Evolutionary conservation across 2,329 filamentous ascomycete species (phyloP).

Genomic region (Chaetomiaceae sp.): DNA sequence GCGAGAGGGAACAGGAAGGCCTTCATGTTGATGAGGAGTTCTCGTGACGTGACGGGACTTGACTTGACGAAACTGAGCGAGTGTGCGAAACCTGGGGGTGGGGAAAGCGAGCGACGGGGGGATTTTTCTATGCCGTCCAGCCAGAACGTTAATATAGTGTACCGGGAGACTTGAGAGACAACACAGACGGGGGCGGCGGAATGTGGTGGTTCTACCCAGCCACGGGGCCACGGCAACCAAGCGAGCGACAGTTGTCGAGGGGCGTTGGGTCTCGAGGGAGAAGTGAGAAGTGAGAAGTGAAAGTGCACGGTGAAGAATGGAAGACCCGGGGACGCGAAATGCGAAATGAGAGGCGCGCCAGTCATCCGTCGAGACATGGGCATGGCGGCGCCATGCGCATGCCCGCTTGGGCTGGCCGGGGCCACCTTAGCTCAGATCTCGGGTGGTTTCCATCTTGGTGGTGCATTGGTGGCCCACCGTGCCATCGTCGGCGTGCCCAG

Average conservation of each 20-base stretch:
- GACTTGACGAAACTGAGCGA: neutral
- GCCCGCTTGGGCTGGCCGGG: too few relatives aligned
- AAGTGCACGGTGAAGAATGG: neutral
- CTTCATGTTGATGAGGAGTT: conserved; percentile 41
- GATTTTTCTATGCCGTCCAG: neutral
- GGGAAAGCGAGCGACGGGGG: conserved; percentile 4
- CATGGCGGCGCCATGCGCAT: too few relatives aligned
- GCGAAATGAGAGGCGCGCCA: too few relatives aligned
- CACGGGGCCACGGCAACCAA: conserved; percentile 9
- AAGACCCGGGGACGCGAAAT: too few relatives aligned
- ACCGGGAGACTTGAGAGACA: neutral
- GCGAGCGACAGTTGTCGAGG: too few relatives aligned
- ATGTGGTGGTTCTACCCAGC: conserved; percentile 13
- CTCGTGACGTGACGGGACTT: neutral
- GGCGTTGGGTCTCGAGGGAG: neutral
- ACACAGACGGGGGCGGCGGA: neutral
- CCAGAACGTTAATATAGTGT: conserved; percentile 4
- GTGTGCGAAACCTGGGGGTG: neutral
- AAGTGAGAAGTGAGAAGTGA: conserved; percentile 1
- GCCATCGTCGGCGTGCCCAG: too few relatives aligned
- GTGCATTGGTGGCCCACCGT: too few relatives aligned
- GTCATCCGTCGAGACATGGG: too few relatives aligned
- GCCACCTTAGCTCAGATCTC: too few relatives aligned
- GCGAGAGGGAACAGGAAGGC: conserved; percentile 35
- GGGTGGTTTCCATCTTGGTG: too few relatives aligned